These are phyloP conservation scores for Peronospora belbahrii DNA, from an alignment of 352 stramenopile species.

Conservation along the genomic window DNA sequence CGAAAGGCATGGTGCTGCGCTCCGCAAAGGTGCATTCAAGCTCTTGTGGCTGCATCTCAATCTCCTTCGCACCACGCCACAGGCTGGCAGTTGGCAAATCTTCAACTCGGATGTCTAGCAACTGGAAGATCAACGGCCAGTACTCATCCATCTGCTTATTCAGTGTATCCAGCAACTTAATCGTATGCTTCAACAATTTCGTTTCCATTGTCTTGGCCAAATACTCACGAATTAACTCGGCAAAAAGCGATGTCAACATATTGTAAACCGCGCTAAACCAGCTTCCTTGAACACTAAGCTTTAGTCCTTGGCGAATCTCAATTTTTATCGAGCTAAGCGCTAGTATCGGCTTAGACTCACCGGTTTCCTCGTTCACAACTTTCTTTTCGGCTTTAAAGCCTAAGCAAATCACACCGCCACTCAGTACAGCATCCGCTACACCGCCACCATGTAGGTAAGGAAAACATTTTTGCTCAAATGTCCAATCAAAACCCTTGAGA, in stretches of 20 bases:
- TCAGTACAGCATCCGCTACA: conserved; percentile 60
- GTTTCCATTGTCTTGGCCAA: conserved; percentile 79
- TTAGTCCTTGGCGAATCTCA: conserved; percentile 77
- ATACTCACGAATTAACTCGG: conserved; percentile 74
- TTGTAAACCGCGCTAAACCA: conserved; percentile 87
- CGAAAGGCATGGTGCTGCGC: conserved; percentile 44
- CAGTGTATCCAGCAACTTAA: conserved; percentile 71
- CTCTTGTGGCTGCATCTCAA: conserved; percentile 65
- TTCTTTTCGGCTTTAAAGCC: conserved; percentile 80
- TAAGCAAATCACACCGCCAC: conserved; percentile 62
- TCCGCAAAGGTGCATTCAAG: conserved; percentile 54
- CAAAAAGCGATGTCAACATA: conserved; percentile 67
- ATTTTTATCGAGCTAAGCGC: conserved; percentile 80
- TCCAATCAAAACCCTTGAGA: conserved; percentile 82
- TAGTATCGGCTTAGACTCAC: conserved; percentile 61
- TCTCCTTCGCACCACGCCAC: conserved; percentile 68
- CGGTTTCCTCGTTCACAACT: conserved; percentile 43
- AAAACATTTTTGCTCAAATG: conserved; percentile 80
- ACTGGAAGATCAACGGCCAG: conserved; percentile 76
- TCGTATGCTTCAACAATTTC: conserved; percentile 76
- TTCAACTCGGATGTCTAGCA: conserved; percentile 72
- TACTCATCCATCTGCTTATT: conserved; percentile 84
- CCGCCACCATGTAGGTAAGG: conserved; percentile 80
- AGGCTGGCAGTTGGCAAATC: conserved; percentile 66
- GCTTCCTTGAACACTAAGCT: conserved; percentile 72